Percentiles rank a stretch among this genome's conserved stretches.
These are phyloP conservation scores for Aspergillus arachidicola DNA, from an alignment of 2,329 filamentous ascomycete genomes.

Conservation along the genomic window DNA sequence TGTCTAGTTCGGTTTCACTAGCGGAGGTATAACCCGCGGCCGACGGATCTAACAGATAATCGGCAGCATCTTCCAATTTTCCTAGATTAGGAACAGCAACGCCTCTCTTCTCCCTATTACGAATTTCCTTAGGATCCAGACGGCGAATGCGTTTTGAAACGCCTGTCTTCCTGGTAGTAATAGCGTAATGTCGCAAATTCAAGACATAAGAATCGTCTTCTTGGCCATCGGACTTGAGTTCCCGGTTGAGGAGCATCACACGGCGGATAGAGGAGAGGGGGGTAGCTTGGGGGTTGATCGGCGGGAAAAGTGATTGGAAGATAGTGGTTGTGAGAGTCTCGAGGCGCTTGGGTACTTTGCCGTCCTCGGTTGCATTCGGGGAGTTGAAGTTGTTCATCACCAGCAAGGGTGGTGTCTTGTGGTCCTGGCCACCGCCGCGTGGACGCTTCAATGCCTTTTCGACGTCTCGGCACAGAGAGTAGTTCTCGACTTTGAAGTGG, in stretches of 20 bases:
- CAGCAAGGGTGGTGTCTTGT: slow-evolving; percentile 79
- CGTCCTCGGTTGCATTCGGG: slow-evolving; percentile 56
- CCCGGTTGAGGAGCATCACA: slow-evolving; percentile 86
- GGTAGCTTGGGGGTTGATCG: slow-evolving; percentile 88
- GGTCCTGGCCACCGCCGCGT: slow-evolving; percentile 80
- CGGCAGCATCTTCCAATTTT: slow-evolving; percentile 87
- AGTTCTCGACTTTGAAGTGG: slow-evolving; percentile 92
- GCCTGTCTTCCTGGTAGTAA: slow-evolving; percentile 83
- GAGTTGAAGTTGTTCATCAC: slow-evolving; percentile 98
- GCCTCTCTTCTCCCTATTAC: slow-evolving; percentile 68
- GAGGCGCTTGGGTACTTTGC: slow-evolving; percentile 85
- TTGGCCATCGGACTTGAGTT: slow-evolving; percentile 48
- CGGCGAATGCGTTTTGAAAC: slow-evolving; percentile 82
- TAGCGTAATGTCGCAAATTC: slow-evolving; percentile 91
- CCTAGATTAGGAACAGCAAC: slow-evolving; percentile 80
- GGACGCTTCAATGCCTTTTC: slow-evolving; percentile 81
- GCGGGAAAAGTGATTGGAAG: slow-evolving; percentile 94
- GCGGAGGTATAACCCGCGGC: slow-evolving; percentile 89
- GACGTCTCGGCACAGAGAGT: slow-evolving; percentile 91
- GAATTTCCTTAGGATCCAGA: slow-evolving; percentile 81
- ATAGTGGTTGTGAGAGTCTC: slow-evolving; percentile 90
- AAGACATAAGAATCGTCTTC: slow-evolving; percentile 73
- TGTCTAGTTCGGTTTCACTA: slow-evolving; percentile 89
- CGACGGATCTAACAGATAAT: slow-evolving; percentile 82
- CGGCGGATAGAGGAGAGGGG: slow-evolving; percentile 90